Evolutionary conservation across 1,284 basidiomycete species (phyloP).

Genomic region (Ceratobasidium sp.): DNA sequence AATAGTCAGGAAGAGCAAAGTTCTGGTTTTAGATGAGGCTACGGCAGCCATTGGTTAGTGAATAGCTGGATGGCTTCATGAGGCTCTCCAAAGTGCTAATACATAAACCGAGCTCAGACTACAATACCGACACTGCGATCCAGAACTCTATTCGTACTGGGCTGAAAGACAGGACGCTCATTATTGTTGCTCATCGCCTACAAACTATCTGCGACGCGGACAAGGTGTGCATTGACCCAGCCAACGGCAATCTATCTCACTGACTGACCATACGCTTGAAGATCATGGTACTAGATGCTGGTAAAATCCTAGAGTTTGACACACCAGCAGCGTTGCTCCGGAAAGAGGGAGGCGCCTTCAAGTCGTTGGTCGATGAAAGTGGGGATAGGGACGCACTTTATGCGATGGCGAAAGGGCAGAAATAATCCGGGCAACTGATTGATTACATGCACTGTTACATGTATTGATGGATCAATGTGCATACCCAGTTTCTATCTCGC

Average conservation of each 20-base stretch:
- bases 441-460: background rate
- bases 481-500: too few species aligned
- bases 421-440: background rate
- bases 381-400: slow-evolving; percentile 59
- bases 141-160: slow-evolving; percentile 35
- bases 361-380: slow-evolving; percentile 65
- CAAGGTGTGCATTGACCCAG: slow-evolving; percentile 44
- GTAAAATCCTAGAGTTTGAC: slow-evolving; percentile 59
- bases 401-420: slow-evolving; percentile 50
- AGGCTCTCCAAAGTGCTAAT: slow-evolving; percentile 54
- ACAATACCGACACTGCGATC: slow-evolving; percentile 36
- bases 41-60: slow-evolving; percentile 52
- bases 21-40: slow-evolving; percentile 55
- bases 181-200: slow-evolving; percentile 43
- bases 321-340: slow-evolving; percentile 48
- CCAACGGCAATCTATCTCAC: background rate
- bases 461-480: background rate
- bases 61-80: slow-evolving; percentile 49
- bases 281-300: slow-evolving; percentile 57
- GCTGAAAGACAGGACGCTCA: slow-evolving; percentile 52
- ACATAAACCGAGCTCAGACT: slow-evolving; percentile 54
- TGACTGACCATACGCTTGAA: slow-evolving; percentile 1
- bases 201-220: slow-evolving; percentile 56
- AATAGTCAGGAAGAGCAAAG: slow-evolving; percentile 51
- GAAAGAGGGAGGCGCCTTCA: slow-evolving; percentile 52